phyloP scores from a whole-genome alignment of 495 filamentous ascomycete species.

The Hapsidospora chrysogenum region DNA sequence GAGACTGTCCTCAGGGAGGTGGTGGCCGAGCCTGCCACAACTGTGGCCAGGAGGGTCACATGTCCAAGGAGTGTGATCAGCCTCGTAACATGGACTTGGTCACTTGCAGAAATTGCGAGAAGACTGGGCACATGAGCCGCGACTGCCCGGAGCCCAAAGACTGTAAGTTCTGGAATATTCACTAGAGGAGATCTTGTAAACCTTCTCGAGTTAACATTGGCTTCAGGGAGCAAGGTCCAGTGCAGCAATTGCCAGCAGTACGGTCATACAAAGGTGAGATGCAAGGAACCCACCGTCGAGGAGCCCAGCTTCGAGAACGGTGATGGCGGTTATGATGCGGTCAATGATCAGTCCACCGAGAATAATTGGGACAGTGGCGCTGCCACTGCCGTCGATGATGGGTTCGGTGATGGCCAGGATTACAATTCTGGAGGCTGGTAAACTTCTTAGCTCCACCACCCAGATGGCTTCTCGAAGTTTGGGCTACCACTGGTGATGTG shows the following conservation, averaged over 20 bases:
- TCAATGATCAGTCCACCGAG: not conserved
- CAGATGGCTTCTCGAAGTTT: no score
- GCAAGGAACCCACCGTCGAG: conserved; percentile 27
- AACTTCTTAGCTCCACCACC: no score
- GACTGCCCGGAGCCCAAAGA: conserved; percentile 68
- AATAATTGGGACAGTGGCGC: not conserved
- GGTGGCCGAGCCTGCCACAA: conserved; percentile 43
- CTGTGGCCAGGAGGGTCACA: conserved; percentile 57
- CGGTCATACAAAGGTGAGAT: conserved; percentile 52
- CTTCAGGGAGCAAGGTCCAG: conserved; percentile 41
- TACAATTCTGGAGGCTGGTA: not conserved
- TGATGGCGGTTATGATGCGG: not conserved
- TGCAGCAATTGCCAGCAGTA: conserved; percentile 63
- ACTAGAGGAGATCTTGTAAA: not conserved
- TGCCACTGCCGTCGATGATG: no score
- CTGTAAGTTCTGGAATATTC: conserved; percentile 23
- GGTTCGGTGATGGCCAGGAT: no score
- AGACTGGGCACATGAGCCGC: conserved; percentile 50
- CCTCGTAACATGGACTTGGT: conserved; percentile 53
- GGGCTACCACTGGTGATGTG: no score
- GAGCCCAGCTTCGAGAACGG: conserved; percentile 15
- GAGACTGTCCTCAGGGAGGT: conserved; percentile 59
- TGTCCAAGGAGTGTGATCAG: conserved; percentile 20
- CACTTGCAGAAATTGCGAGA: conserved; percentile 62
- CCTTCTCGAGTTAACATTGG: conserved; percentile 10